phyloP scores from a whole-genome alignment of 495 filamentous ascomycete species.

The Glonium stellatum region DNA sequence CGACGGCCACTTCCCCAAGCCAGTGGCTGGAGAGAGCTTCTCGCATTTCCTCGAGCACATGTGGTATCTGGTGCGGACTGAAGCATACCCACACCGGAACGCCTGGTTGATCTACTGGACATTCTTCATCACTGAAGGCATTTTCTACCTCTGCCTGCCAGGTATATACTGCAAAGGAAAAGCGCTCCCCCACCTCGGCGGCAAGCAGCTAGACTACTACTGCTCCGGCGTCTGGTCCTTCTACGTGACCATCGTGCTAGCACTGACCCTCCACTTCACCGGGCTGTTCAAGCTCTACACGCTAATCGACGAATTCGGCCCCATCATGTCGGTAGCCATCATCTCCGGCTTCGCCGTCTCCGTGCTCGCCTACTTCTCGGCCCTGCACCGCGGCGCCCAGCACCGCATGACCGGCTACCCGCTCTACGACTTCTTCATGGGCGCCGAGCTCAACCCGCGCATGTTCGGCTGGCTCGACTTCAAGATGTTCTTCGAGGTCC shows the following conservation, averaged over 20 bases:
- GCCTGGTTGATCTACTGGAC: conserved; percentile 92
- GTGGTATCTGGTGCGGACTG: conserved; percentile 62
- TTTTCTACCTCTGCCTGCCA: conserved; percentile 74
- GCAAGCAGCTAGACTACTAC: conserved; percentile 83
- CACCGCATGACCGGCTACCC: conserved; percentile 90
- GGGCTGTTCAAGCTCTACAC: conserved; percentile 87
- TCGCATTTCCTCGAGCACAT: conserved; percentile 62
- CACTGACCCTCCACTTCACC: conserved; percentile 62
- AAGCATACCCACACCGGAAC: conserved; percentile 69
- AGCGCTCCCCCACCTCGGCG: conserved; percentile 71
- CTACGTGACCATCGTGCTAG: conserved; percentile 72
- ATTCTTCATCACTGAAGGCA: conserved; percentile 77
- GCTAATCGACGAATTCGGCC: conserved; percentile 91
- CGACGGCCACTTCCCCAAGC: conserved; percentile 69
- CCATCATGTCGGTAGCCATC: conserved; percentile 84
- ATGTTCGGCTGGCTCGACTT: conserved; percentile 92
- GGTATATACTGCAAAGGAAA: conserved; percentile 80
- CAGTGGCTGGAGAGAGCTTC: conserved; percentile 56
- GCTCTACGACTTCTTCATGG: conserved; percentile 99
- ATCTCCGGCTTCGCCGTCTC: conserved; percentile 75
- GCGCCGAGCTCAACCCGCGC: conserved; percentile 90
- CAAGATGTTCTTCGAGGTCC: conserved; percentile 99
- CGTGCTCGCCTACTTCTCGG: conserved; percentile 77
- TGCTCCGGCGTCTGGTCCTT: conserved; percentile 84
- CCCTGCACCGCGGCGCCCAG: conserved; percentile 67